A percentile compares a stretch with the other conserved stretches of the same genome.
Conservation (phyloP, 805 yeast genomes). For the Nakazawaea wickerhamii region DNA sequence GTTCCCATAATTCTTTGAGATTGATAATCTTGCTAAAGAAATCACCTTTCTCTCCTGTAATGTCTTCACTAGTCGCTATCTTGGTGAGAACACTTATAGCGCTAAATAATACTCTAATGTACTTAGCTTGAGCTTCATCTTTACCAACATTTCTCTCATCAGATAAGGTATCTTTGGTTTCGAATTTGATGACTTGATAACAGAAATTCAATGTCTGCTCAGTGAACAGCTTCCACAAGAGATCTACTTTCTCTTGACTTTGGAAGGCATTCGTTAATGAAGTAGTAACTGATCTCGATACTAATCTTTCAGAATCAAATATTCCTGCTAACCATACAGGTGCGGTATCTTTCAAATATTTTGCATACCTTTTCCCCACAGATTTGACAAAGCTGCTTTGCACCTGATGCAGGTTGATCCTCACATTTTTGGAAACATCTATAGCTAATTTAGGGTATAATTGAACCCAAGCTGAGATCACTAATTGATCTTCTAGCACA, state of each 20-base stretch:
- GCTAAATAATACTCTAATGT: constrained; percentile 41
- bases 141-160: constrained; percentile 67
- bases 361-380: constrained; percentile 53
- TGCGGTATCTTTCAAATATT: constrained; percentile 63
- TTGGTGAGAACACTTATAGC: constrained; percentile 4
- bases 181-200: constrained; percentile 46
- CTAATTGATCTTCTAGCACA: constrained; percentile 42
- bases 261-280: constrained; percentile 52
- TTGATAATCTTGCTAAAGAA: constrained; percentile 30
- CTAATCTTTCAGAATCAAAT: constrained; percentile 64
- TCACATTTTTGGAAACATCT: constrained; percentile 62
- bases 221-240: constrained; percentile 57
- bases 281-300: constrained; percentile 42
- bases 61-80: constrained; percentile 11
- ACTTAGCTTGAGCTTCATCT: constrained; percentile 64
- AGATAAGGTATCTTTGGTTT: constrained; percentile 58
- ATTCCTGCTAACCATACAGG: constrained; percentile 71
- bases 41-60: constrained; percentile 14
- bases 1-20: constrained; percentile 41
- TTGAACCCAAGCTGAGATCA: constrained; percentile 68
- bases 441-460: constrained; percentile 74
- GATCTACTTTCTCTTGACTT: constrained; percentile 45
- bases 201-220: constrained; percentile 51
- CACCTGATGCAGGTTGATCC: constrained; percentile 57
- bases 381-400: constrained; percentile 49